phyloP scores from a whole-genome alignment of 2,329 filamentous ascomycete species.

The Colletotrichum zoysiae region DNA sequence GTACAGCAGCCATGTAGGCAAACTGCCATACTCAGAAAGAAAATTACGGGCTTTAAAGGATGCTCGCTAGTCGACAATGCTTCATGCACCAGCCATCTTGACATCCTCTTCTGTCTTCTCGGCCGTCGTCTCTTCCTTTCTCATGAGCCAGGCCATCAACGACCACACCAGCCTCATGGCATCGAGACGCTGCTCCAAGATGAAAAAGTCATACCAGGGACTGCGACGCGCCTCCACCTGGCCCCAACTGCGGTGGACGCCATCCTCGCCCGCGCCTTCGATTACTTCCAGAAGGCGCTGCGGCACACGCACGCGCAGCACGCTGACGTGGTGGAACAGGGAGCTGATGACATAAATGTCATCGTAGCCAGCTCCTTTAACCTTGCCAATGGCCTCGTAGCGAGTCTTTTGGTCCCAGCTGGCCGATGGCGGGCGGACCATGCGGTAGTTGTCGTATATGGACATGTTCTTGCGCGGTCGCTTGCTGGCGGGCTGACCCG shows the following conservation, averaged over 20 bases:
- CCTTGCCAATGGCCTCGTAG: slow-evolving; percentile 69
- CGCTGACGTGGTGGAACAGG: slow-evolving; percentile 71
- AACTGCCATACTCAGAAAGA: slow-evolving; percentile 6
- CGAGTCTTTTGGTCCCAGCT: slow-evolving; percentile 72
- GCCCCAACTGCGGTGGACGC: slow-evolving; percentile 60
- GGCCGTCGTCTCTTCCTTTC: slow-evolving; percentile 51
- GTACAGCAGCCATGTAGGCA: neutral
- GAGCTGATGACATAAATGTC: slow-evolving; percentile 73
- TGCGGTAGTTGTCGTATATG: slow-evolving; percentile 74
- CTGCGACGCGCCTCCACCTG: slow-evolving; percentile 69
- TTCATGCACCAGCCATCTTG: slow-evolving; percentile 48
- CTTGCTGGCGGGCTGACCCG: slow-evolving; percentile 53
- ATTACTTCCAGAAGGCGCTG: slow-evolving; percentile 64
- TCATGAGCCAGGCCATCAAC: slow-evolving; percentile 72
- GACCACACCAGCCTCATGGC: slow-evolving; percentile 71
- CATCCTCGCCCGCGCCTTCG: slow-evolving; percentile 58
- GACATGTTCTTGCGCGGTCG: slow-evolving; percentile 67
- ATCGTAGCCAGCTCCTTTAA: slow-evolving; percentile 62
- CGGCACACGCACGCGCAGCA: slow-evolving; percentile 71
- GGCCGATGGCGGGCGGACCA: slow-evolving; percentile 67
- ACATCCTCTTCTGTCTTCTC: slow-evolving; percentile 44
- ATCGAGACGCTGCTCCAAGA: slow-evolving; percentile 64
- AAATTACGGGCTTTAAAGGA: neutral
- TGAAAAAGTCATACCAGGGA: slow-evolving; percentile 72
- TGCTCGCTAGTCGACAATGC: neutral